A percentile compares a stretch with the other conserved stretches of the same genome.
These are phyloP conservation scores for Nicotiana tabacum DNA, from an alignment of 257 asterid species.

Conservation along the genomic window DNA sequence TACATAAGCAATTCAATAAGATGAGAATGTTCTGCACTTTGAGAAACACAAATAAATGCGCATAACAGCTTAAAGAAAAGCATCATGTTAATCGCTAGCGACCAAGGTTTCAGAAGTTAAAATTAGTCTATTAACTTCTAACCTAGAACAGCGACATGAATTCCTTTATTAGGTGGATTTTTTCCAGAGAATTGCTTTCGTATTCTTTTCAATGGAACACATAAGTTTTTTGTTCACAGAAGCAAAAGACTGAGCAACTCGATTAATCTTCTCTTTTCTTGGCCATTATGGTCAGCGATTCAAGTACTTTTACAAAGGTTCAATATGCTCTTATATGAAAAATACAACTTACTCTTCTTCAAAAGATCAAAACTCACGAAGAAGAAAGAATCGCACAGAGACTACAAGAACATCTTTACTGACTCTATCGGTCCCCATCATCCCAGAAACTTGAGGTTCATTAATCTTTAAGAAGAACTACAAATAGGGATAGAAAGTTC, in stretches of 20 bases:
- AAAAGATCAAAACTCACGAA: not conserved
- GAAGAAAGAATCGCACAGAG: not conserved
- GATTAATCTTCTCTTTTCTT: not conserved
- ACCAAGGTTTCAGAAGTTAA: not conserved
- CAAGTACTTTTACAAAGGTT: not conserved
- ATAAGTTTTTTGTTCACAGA: not conserved
- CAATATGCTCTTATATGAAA: not conserved
- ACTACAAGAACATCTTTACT: not conserved
- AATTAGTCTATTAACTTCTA: not conserved
- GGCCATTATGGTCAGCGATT: not conserved
- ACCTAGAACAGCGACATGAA: not conserved
- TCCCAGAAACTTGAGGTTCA: not conserved
- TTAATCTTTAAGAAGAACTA: not conserved
- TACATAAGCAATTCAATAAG: not conserved
- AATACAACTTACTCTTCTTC: not conserved
- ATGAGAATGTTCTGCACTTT: not conserved
- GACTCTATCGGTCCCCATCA: not conserved
- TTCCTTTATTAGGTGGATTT: not conserved
- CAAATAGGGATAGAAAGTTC: not conserved
- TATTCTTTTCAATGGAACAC: not conserved
- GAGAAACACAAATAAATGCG: not conserved
- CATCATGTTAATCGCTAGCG: not conserved
- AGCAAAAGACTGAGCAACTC: not conserved
- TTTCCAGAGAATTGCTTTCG: not conserved
- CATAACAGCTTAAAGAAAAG: not conserved